Base-by-base conservation (phyloP, 176 grass and related monocot species). In the Chrysopogon serrulatus region DNA sequence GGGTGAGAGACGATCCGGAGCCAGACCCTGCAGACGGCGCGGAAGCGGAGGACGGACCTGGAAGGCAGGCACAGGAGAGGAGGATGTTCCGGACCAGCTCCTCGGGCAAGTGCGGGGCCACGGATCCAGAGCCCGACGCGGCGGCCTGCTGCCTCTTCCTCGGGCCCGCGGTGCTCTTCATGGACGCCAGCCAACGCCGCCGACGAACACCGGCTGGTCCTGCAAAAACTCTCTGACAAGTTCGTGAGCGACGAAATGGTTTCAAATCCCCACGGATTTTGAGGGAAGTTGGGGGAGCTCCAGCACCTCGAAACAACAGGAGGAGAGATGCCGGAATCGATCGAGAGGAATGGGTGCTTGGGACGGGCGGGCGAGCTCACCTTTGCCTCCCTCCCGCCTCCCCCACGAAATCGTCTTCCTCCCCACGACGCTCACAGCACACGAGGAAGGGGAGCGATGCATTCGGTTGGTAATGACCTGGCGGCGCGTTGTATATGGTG, bases 11-110 rank as follows among this genome's bases (percentile, higher is more conserved):
- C 12, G 71, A 84, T n/a, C 4, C 6, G 23, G 7, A 16, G 71
- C 71, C 71, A 84, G 0, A 6, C 0, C 82, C 53, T 84, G 82
- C 82, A 75, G 14, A 76, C 71, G 60, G 61, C 33, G 44, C 71
- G 43, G 60, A 8, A 66, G 16, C 82, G 60, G 60, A 76, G 43
- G 82, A 84, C 17, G 41, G 71, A 65, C 23, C 44, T 27, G 23
- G 71, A 14, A 18, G 71, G 82, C 21, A 84, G 59, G 71, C n/a
- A 30, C 15, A 73, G 8, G 57, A 30, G 23, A 73, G 8, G 57
- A 83, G 40, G 81, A 83, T 83, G 40, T n/a, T 74, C 44, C 28
- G 6, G 57, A 90, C 23, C 67, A 90, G 19, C 14, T 82, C 73
- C 7, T 80, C 68, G 57, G 68, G 32, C 41, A 79, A 31, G 76